These are phyloP conservation scores for Coelastrella sp. DNA, from an alignment of 139 green algal genomes.

Conservation along the genomic window DNA sequence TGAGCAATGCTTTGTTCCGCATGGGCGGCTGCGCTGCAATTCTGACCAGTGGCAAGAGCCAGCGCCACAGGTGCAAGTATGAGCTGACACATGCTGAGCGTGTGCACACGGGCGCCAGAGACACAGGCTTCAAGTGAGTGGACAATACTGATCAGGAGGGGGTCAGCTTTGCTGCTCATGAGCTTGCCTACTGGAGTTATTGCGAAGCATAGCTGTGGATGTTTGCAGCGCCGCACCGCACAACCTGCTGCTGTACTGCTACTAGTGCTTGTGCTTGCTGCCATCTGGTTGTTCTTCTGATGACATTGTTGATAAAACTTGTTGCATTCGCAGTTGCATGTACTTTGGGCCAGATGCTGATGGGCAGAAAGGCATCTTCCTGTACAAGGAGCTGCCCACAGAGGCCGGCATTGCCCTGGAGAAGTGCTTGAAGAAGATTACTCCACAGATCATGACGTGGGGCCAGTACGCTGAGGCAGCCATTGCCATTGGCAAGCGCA, in stretches of 20 bases:
- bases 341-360: constrained; percentile 52
- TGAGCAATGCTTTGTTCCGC: constrained; percentile 67
- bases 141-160: background rate
- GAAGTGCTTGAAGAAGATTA: constrained; percentile 33
- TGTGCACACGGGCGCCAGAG: constrained; percentile 70
- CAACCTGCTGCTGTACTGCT: no score
- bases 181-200: background rate
- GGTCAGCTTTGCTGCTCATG: background rate
- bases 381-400: constrained; percentile 55
- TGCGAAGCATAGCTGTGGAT: no score
- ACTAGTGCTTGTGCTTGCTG: background rate
- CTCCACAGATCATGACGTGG: constrained; percentile 59
- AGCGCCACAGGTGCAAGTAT: constrained; percentile 74
- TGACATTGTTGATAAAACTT: background rate
- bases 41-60: constrained; percentile 72
- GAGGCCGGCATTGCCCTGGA: constrained; percentile 16
- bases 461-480: constrained; percentile 33
- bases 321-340: constrained; percentile 48
- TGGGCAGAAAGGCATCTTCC: constrained; percentile 64
- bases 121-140: constrained; percentile 31
- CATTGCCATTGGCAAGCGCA: background rate
- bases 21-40: constrained; percentile 64
- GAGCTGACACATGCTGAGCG: constrained; percentile 73
- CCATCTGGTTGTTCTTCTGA: background rate
- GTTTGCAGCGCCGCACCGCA: no score